phyloP scores from a whole-genome alignment of 164 flowering plant species.

The Stephania cephalantha region DNA sequence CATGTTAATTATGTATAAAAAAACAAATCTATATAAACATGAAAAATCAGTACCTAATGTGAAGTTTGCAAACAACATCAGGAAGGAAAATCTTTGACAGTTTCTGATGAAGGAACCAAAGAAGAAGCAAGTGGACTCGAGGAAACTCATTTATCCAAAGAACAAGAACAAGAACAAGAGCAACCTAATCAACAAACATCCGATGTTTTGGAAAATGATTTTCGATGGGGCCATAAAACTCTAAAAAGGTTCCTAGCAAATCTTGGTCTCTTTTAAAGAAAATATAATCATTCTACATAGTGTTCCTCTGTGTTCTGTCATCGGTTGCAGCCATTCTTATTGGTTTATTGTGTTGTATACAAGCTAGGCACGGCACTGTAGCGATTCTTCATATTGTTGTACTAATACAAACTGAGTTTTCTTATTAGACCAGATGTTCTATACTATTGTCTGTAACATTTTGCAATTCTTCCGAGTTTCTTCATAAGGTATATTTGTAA shows the following conservation, averaged over 20 bases:
- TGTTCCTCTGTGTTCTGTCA: too few relatives aligned
- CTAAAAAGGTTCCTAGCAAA: conserved; percentile 31
- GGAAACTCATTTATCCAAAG: conserved; percentile 7
- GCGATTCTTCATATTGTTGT: too few relatives aligned
- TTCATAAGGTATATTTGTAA: not conserved
- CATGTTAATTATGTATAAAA: too few relatives aligned
- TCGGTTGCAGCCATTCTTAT: not conserved
- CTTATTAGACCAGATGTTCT: too few relatives aligned
- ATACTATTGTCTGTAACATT: not conserved
- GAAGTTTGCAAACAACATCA: not conserved
- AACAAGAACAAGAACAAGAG: conserved; percentile 2
- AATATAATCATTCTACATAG: not conserved
- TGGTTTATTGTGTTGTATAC: not conserved
- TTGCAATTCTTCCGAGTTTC: not conserved
- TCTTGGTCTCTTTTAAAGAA: conserved; percentile 22
- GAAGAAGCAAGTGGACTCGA: conserved; percentile 6
- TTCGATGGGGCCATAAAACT: conserved; percentile 38
- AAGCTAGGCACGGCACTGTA: not conserved
- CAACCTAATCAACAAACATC: conserved; percentile 5
- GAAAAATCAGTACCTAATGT: conserved; percentile 23
- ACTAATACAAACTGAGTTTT: too few relatives aligned
- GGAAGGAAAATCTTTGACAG: conserved; percentile 8
- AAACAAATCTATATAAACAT: conserved; percentile 15
- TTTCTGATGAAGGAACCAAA: conserved; percentile 4
- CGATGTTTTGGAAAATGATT: conserved; percentile 26